Conservation (phyloP, 495 filamentous ascomycete species). For the Xylaria telfairii region DNA sequence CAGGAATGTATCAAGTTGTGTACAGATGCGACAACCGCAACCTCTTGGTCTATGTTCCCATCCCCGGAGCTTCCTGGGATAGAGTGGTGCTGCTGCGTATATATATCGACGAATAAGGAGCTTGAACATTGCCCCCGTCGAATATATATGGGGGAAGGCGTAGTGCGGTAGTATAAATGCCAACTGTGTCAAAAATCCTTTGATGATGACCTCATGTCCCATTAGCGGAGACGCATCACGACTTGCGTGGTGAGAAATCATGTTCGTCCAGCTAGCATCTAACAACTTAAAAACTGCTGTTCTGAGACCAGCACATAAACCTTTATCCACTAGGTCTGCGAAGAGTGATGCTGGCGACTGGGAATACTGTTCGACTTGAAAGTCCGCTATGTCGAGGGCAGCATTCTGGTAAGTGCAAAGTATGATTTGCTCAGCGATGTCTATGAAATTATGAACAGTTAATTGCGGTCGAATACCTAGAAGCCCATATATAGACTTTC, state of each 20-base stretch:
- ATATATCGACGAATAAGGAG: background rate
- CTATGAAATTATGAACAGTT: background rate
- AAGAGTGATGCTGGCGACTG: background rate
- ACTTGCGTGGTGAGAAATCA: background rate
- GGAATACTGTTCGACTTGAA: background rate
- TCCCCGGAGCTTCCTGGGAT: background rate
- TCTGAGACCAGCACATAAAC: background rate
- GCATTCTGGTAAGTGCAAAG: background rate
- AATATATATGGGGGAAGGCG: background rate
- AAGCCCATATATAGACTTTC: background rate
- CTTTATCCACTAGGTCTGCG: background rate
- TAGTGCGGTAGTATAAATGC: background rate
- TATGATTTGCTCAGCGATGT: background rate
- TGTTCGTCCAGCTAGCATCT: background rate
- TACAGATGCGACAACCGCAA: background rate
- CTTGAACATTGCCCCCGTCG: background rate
- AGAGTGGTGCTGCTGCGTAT: background rate
- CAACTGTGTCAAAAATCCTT: background rate
- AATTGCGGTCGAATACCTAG: background rate
- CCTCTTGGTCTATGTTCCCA: background rate
- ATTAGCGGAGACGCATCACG: background rate
- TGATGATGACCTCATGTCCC: background rate
- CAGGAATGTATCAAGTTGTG: background rate
- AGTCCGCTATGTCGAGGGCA: background rate
- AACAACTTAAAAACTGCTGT: background rate